These are phyloP conservation scores for Termitomyces sp. DNA, from an alignment of 768 basidiomycete species.

Conservation along the genomic window DNA sequence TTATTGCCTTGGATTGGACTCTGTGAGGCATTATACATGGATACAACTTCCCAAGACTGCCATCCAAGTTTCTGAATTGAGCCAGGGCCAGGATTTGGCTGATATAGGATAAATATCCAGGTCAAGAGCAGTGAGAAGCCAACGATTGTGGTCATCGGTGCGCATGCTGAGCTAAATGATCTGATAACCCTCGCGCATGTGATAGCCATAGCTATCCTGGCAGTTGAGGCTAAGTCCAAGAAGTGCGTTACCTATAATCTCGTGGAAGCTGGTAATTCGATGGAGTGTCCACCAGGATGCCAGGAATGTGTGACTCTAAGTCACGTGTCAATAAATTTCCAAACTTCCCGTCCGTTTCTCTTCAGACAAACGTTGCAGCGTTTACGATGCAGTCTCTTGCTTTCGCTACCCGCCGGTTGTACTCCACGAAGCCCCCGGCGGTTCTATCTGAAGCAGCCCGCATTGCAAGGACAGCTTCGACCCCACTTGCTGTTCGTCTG, in stretches of 20 bases:
- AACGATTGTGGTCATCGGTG: constrained; percentile 55
- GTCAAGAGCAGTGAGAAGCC: constrained; percentile 69
- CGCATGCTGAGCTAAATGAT: constrained; percentile 45
- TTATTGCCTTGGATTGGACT: constrained; percentile 9
- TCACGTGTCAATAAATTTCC: constrained; percentile 15
- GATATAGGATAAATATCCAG: constrained; percentile 76
- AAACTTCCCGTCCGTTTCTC: constrained; percentile 1
- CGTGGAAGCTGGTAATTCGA: neutral
- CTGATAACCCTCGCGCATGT: constrained; percentile 41
- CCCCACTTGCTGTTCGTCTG: constrained; percentile 67
- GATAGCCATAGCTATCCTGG: constrained; percentile 29
- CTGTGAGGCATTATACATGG: constrained; percentile 17
- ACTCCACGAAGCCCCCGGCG: constrained; percentile 31
- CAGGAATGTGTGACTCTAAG: neutral
- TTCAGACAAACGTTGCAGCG: neutral
- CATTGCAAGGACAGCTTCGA: constrained; percentile 60
- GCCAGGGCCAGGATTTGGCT: constrained; percentile 71
- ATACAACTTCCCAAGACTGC: constrained; percentile 80
- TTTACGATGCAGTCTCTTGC: constrained; percentile 33
- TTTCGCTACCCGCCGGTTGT: constrained; percentile 27
- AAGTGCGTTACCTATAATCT: neutral
- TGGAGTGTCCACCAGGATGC: too few relatives aligned
- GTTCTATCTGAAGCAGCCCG: constrained; percentile 33
- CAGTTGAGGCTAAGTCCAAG: constrained; percentile 11
- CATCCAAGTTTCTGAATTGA: constrained; percentile 71